Evolutionary conservation across 441 rosid species (phyloP), one percentile per base, ranked within the genome.

Genomic region (Mallotus repandus): DNA sequence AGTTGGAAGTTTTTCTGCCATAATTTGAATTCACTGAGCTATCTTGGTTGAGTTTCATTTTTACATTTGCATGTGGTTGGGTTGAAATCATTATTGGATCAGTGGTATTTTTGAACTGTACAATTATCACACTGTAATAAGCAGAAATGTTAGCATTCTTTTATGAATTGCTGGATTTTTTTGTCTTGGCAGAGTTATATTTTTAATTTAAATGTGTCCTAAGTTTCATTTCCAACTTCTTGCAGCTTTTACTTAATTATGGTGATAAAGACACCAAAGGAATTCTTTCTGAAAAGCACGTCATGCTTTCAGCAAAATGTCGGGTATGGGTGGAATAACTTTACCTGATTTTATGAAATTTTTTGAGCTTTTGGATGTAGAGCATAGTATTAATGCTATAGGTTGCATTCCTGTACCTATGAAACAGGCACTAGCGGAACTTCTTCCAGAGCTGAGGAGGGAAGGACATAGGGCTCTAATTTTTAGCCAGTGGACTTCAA

Each of bases 401-500:
- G 70, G 74, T 62, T 53, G 22, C 11, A 38, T 71, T 68, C 49
- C 68, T 73, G 52, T 57, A 21, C 69, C 22, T 59, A 46, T 76
- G 45, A 71, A 78, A 61, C 88, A 96, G 99, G 85, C 82, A 71
- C 82, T 93, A 78, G 92, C 90, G 60, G 92, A 91, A 76, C 91
- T 93, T 82, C 95, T 96, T 66, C 98, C 99, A 73, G 75, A 84
- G 38, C 85, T 90, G 67, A 80, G 83, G 76, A 81, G 76, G 75
- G 86, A 77, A 2, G 96, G 99, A 52, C 93, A 93, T 73, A 93
- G 94, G 7, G 98, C 88, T 76, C 79, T 93, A 74, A 90, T 93
- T 81, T 93, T 93, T 74, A 96, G 97, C 84, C 98, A 93, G 78
- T 96, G 99, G 96, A 96, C 98, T n/a, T 91, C 96, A 13, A 91